These are phyloP conservation scores for Trichoderma endophyticum DNA, from an alignment of 2,329 filamentous ascomycete genomes.

Conservation along the genomic window DNA sequence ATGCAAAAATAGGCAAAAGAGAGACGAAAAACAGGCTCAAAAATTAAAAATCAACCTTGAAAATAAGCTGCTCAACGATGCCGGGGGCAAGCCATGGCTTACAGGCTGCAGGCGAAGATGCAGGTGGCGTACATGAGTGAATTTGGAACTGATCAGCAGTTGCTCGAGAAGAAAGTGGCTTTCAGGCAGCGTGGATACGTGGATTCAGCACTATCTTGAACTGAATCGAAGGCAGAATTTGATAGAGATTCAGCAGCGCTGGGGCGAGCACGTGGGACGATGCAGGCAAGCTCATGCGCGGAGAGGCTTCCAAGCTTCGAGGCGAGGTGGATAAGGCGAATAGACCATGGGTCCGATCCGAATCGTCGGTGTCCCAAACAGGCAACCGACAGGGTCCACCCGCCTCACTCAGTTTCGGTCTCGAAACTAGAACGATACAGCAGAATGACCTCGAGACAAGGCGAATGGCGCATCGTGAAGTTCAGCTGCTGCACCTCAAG, in stretches of 20 bases:
- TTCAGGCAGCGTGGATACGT: neutral
- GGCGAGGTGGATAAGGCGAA: neutral
- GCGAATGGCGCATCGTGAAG: neutral
- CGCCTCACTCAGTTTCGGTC: slow-evolving; percentile 12
- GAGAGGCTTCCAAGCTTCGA: neutral
- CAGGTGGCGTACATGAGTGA: neutral
- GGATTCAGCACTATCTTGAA: neutral
- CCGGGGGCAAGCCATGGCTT: neutral
- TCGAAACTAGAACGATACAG: neutral
- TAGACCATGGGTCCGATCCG: neutral
- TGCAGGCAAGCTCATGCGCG: slow-evolving; percentile 15
- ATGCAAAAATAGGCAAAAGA: neutral
- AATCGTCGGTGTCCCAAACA: slow-evolving; percentile 16
- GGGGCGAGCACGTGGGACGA: slow-evolving; percentile 10
- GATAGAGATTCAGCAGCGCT: neutral
- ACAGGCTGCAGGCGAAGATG: neutral
- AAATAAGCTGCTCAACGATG: neutral
- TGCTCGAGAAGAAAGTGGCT: neutral
- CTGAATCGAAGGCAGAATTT: neutral
- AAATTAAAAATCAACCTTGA: slow-evolving; percentile 14
- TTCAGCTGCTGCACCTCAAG: neutral
- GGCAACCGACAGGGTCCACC: slow-evolving; percentile 1
- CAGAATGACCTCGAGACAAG: neutral
- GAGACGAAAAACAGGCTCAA: neutral
- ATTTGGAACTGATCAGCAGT: slow-evolving; percentile 12